A percentile compares a stretch with the other conserved stretches of the same genome.
Conservation (phyloP, 805 yeast genomes). For the Debaryomyces castellii region DNA sequence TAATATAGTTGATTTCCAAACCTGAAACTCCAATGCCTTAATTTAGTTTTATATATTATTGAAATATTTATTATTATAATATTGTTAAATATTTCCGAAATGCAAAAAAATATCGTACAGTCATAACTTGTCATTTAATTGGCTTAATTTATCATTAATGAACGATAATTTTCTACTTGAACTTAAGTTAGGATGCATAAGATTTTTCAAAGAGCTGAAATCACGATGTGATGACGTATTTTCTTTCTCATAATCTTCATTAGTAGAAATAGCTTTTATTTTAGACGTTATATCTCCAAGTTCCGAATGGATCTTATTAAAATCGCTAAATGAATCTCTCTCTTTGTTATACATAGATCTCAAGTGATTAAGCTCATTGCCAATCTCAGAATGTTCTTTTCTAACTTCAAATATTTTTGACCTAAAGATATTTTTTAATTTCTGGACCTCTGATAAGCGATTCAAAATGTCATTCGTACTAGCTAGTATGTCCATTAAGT, state of each 20-base stretch:
- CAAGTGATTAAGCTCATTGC: conserved; percentile 28
- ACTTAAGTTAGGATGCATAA: conserved; percentile 27
- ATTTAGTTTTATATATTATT: not conserved
- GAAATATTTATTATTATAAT: not conserved
- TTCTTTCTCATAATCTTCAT: not conserved
- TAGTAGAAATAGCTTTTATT: not conserved
- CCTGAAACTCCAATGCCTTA: not conserved
- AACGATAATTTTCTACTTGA: conserved; percentile 16
- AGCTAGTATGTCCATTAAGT: conserved; percentile 34
- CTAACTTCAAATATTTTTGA: conserved; percentile 27
- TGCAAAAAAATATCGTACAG: not conserved
- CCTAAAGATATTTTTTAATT: conserved; percentile 31
- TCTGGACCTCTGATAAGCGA: conserved; percentile 29
- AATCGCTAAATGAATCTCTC: conserved; percentile 14
- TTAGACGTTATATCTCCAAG: conserved; percentile 2
- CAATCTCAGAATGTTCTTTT: conserved; percentile 30
- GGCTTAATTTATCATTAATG: conserved; percentile 22
- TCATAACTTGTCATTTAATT: conserved; percentile 11
- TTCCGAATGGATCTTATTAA: conserved; percentile 11
- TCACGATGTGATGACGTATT: not conserved
- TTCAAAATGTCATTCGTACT: conserved; percentile 29
- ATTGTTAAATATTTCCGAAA: not conserved
- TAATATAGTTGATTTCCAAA: not conserved
- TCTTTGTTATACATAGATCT: conserved; percentile 18
- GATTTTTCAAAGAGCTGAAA: conserved; percentile 9